Evolutionary conservation across 2,329 filamentous ascomycete genomes (phyloP), one percentile per base, ranked within the genome.

Genomic region (Mycosphaerelloides madeirae): DNA sequence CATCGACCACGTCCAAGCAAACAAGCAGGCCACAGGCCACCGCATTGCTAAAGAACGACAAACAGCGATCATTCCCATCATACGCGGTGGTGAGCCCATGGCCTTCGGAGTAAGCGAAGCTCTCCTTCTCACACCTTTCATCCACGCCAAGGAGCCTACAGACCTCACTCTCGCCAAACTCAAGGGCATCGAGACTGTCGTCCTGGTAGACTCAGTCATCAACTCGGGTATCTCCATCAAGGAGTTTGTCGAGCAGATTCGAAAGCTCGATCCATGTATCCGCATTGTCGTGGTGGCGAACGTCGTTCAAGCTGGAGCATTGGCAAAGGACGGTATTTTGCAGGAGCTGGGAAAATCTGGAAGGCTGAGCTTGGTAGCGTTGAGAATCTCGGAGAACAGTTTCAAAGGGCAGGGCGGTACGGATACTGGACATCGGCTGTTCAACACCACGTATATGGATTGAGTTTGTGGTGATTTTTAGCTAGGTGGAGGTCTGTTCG

Each of bases 31-130:
- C 3, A 34, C 19, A 0, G 79, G 79, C 0, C 65, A 75, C 54
- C 69, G 64, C 5, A 64, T 83, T 1, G 44, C 33, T 0, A 19
- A 73, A 41, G 78, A 83, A 55, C 6, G 62, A 1, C 41, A 64
- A 7, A 83, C 77, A 0, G 45, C 68, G 1, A 81, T 84, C 36
- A 63, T 83, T 1, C 68, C 79, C 0, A 49, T 83, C n/a, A 83
- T 84, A 79, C 75, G 78, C 7, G 78, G 75, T 2, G 80, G 79
- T 7, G 78, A 82, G 49, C 69, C 79, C 0, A 79, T 84, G 75
- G 80, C 80, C 0, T 59, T 73, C 1, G 79, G 79, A 0, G 66
- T 84, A 35, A 77, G 61, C 50, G 68, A 78, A 0, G 74, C 65
- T 0, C 73, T 84, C 4, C 74, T 74, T 0, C 46, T 44, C 0